Percentiles rank a stretch among this genome's conserved stretches.
Evolutionary conservation across 2,329 filamentous ascomycete species (phyloP).

Genomic region (Colletotrichum sublineola): DNA sequence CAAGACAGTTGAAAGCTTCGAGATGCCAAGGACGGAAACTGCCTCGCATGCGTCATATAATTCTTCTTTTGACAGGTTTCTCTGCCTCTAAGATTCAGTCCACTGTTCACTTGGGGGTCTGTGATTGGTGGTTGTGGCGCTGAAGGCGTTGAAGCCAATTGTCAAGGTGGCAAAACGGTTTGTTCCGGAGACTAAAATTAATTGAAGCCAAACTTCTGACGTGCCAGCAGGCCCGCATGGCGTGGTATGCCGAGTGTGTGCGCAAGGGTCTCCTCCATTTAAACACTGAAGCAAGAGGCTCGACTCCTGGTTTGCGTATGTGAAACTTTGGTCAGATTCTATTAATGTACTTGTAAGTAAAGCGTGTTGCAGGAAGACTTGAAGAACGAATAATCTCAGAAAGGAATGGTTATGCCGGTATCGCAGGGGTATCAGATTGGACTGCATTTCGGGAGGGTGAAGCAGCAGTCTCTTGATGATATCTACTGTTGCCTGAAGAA

Average conservation of each 20-base stretch:
- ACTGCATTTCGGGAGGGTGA: too few species aligned
- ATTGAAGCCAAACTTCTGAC: neutral
- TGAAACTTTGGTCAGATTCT: neutral
- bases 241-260: neutral
- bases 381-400: neutral
- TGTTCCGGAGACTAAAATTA: neutral
- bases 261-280: neutral
- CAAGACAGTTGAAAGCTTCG: neutral
- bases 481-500: too few species aligned
- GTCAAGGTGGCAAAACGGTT: neutral
- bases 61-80: neutral
- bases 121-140: neutral
- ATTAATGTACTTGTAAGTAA: too few species aligned
- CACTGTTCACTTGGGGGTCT: neutral
- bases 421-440: too few species aligned
- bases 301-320: neutral
- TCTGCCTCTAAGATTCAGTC: too few species aligned
- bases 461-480: too few species aligned
- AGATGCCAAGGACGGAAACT: neutral
- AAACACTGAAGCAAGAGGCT: too few species aligned
- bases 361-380: too few species aligned
- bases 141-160: neutral
- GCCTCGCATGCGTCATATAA: neutral
- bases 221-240: neutral
- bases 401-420: neutral